Evolutionary conservation across 1,139 yeast species (phyloP).

Genomic region (Pichia sp.): DNA sequence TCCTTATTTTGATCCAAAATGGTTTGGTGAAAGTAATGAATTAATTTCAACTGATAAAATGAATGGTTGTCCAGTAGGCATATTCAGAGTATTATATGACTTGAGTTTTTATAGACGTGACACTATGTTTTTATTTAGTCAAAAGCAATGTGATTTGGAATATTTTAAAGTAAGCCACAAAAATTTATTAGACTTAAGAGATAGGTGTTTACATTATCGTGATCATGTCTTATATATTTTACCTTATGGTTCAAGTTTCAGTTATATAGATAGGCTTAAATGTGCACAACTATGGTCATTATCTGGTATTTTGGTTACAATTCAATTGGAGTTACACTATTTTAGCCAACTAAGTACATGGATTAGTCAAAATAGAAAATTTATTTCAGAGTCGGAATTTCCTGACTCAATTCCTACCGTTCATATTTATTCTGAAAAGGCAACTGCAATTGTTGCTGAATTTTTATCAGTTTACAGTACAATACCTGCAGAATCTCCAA

Average conservation of each 20-base stretch:
- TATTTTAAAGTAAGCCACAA: background rate
- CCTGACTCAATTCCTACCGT: conserved; percentile 7
- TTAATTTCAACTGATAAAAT: conserved; percentile 41
- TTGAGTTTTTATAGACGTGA: conserved; percentile 6
- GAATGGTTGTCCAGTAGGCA: conserved; percentile 56
- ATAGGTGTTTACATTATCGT: conserved; percentile 30
- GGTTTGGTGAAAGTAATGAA: conserved; percentile 42
- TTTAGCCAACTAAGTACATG: conserved; percentile 3
- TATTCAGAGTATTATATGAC: conserved; percentile 35
- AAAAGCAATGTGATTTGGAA: background rate
- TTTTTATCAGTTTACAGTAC: conserved; percentile 41
- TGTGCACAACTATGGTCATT: conserved; percentile 53
- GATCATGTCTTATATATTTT: conserved; percentile 36
- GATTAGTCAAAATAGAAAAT: conserved; percentile 5
- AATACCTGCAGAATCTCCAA: conserved; percentile 38
- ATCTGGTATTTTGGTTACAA: conserved; percentile 36
- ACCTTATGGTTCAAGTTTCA: conserved; percentile 19
- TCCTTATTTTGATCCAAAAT: conserved; percentile 44
- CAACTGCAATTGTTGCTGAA: conserved; percentile 35
- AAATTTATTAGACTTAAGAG: conserved; percentile 11
- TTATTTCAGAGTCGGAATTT: conserved; percentile 2
- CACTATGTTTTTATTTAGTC: conserved; percentile 4
- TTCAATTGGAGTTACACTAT: conserved; percentile 28
- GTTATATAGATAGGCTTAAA: conserved; percentile 35
- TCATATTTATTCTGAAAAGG: conserved; percentile 16